These are phyloP conservation scores for Fusarium albosuccineum DNA, from an alignment of 2,329 filamentous ascomycete species.

Conservation along the genomic window DNA sequence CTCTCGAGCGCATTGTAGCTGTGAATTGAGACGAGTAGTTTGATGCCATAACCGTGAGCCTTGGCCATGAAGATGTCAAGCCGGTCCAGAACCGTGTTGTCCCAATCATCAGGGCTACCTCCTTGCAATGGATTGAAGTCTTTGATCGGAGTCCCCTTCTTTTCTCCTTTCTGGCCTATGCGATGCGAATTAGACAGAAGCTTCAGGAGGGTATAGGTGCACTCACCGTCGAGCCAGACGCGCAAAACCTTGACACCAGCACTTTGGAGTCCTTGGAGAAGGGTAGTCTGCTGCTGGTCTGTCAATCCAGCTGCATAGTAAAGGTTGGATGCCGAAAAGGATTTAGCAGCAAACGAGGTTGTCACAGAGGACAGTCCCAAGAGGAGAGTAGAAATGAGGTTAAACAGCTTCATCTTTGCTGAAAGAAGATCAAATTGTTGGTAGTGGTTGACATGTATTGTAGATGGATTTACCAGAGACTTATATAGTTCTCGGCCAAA, in stretches of 20 bases:
- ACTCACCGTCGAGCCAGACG: constrained; percentile 17
- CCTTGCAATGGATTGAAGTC: constrained; percentile 6
- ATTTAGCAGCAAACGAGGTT: constrained; percentile 12
- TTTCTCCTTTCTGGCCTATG: not conserved
- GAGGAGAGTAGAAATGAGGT: not conserved
- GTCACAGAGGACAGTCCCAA: not conserved
- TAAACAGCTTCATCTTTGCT: constrained; percentile 5
- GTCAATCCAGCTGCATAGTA: constrained; percentile 30
- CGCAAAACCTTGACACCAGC: constrained; percentile 25
- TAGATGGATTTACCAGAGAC: too few species aligned
- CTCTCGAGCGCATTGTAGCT: constrained; percentile 12
- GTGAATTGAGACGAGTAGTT: constrained; percentile 11
- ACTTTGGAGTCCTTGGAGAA: constrained; percentile 6
- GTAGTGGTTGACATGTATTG: too few species aligned
- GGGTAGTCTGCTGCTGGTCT: not conserved
- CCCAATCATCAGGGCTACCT: not conserved
- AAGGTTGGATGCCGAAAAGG: constrained; percentile 24
- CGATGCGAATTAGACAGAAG: too few species aligned
- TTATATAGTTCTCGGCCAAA: too few species aligned
- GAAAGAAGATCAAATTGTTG: too few species aligned
- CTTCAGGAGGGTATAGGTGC: not conserved
- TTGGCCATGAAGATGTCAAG: constrained; percentile 21
- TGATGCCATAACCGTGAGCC: constrained; percentile 9
- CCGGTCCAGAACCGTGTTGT: constrained; percentile 14
- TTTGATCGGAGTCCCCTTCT: constrained; percentile 3